A percentile compares a stretch with the other conserved stretches of the same genome.
Conservation (phyloP, 176 grass and related monocot species). For the Phoenix dactylifera region DNA sequence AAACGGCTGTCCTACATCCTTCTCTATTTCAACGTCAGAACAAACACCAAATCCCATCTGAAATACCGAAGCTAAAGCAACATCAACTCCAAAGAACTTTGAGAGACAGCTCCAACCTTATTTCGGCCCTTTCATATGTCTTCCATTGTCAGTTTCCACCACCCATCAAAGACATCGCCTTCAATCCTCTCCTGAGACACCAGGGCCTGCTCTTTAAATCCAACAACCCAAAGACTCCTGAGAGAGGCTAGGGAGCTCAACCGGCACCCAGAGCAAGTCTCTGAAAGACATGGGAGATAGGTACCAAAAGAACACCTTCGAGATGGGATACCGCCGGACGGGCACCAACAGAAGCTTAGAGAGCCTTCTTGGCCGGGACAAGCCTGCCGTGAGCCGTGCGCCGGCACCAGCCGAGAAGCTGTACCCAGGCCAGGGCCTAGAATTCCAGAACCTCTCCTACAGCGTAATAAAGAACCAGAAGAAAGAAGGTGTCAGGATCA, state of each 20-base stretch:
- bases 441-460: conserved; percentile 64
- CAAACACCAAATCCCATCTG: conserved; percentile 23
- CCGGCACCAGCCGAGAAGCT: background rate
- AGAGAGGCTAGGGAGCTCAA: conserved; percentile 1
- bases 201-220: conserved; percentile 12
- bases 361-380: conserved; percentile 34
- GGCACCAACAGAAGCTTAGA: conserved; percentile 36
- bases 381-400: background rate
- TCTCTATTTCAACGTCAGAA: conserved; percentile 19
- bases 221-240: background rate
- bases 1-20: no score
- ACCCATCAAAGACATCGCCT: conserved; percentile 7
- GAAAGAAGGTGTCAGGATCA: conserved; percentile 41
- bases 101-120: background rate
- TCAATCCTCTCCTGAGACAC: conserved; percentile 24
- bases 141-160: conserved; percentile 2
- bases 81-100: conserved; percentile 28
- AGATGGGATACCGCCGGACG: conserved; percentile 7
- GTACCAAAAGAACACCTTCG: background rate
- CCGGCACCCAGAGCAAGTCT: background rate
- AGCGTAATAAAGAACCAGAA: conserved; percentile 64
- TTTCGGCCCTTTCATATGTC: background rate
- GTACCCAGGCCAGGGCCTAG: conserved; percentile 49
- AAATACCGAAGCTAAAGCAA: conserved; percentile 31
- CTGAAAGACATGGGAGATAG: no score